These are phyloP conservation scores for Exsudoporus frostii DNA, from an alignment of 768 basidiomycete genomes.

Conservation along the genomic window DNA sequence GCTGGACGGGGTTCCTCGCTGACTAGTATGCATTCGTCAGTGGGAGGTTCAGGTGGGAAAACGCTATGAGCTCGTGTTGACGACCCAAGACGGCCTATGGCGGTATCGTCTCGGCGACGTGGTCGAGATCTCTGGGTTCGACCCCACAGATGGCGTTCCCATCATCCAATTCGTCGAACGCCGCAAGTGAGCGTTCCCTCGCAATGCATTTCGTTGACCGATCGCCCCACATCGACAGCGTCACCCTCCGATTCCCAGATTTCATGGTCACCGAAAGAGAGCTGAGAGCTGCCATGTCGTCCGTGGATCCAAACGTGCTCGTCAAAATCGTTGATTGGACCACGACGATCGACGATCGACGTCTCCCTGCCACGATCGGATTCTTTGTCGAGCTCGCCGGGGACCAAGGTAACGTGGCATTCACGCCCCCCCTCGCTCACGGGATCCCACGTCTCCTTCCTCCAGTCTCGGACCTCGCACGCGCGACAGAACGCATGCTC, in stretches of 20 bases:
- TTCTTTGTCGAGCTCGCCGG: conserved; percentile 17
- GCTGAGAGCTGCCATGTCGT: conserved; percentile 5
- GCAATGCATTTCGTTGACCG: neutral
- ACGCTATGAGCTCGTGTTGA: conserved; percentile 19
- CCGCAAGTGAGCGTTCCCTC: conserved; percentile 7
- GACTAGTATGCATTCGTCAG: conserved; percentile 12
- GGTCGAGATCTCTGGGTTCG: conserved; percentile 20
- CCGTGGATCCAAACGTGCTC: neutral
- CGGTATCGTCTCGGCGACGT: conserved; percentile 22
- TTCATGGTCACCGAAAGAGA: conserved; percentile 13
- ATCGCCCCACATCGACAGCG: neutral
- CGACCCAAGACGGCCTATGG: conserved; percentile 20
- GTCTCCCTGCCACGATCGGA: conserved; percentile 4
- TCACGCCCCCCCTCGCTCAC: too few species aligned
- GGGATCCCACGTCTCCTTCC: too few species aligned
- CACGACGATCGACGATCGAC: conserved; percentile 3
- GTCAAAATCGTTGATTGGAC: conserved; percentile 15
- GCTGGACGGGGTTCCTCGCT: neutral
- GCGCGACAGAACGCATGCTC: conserved; percentile 4
- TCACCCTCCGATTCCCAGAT: conserved; percentile 6
- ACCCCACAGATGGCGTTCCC: conserved; percentile 15
- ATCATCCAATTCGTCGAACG: conserved; percentile 16
- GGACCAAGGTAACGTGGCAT: conserved; percentile 5
- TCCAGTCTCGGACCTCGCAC: neutral
- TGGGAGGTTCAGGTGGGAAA: conserved; percentile 15